Base-by-base conservation (phyloP, 192 early-diverging fungal genomes). In the Backusella circina region DNA sequence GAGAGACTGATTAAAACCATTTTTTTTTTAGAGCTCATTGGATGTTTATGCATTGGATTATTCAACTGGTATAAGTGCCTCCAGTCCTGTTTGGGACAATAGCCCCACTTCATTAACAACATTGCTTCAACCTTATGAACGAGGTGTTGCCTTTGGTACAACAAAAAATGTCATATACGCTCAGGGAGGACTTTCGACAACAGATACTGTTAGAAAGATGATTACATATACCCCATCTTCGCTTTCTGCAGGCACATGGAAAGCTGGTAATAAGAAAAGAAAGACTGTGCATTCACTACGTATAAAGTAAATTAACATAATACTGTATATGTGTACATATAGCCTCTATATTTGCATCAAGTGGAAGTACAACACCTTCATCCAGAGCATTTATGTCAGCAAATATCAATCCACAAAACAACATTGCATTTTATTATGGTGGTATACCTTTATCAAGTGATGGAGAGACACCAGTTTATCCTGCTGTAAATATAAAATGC, bases 381-480 rank as follows among this genome's bases (percentile, higher is more conserved):
- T 61, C 54, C 9, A 28, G 23, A 61, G 54, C 54, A 0, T 61
- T 41, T 4, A 70, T 70, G 69, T 18, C 69, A 5, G 69, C 69
- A 18, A 70, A 13, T 31, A 30, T 70, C 9, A 70, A 70, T 8
- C 69, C 69, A 44, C 2, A 13, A 8, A 28, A 41, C 39, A 70
- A 70, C 47, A 38, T 30, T 30, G 69, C 26, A 30, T 70, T 44
- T 70, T 70, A 70, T 41, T 70, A 47, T 44, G 69, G 69, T 32
- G 69, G 69, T 70, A 31, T 26, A 30, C 5, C 26, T 44, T 47
- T 70, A 47, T 26, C 54, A 61, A 23, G n/a, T n/a, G 54, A 61
- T 28, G 54, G 54, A 61, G 9, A 23, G n/a, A 5, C 54, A 61
- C 23, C 54, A 13, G 54, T 61, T 57, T 57, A 57, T 13, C 54